Evolutionary conservation across 805 yeast species (phyloP).

Genomic region (Nakazawaea wickerhamii): DNA sequence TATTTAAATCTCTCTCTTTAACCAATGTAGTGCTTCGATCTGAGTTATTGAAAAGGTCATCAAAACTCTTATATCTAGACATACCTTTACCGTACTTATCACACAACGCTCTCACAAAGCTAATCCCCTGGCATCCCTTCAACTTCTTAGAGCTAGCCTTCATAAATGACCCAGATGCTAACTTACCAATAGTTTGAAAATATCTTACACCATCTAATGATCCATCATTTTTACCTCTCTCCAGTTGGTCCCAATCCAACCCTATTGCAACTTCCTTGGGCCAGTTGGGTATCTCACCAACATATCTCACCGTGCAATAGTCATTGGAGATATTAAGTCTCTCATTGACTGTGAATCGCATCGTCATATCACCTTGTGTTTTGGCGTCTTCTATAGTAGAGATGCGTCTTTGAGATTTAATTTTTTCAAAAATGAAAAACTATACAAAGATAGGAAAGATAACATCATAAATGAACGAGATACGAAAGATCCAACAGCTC

Average conservation of each 20-base stretch:
- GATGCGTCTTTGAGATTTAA: not conserved
- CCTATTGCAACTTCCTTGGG: slow-evolving; percentile 54
- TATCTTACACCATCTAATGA: slow-evolving; percentile 44
- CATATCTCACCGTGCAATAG: slow-evolving; percentile 56
- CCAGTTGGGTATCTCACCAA: slow-evolving; percentile 66
- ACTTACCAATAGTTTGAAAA: slow-evolving; percentile 36
- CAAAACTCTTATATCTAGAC: slow-evolving; percentile 12
- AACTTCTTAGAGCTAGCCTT: slow-evolving; percentile 34
- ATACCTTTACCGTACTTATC: slow-evolving; percentile 39
- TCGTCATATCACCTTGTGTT: not conserved
- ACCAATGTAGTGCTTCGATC: not conserved
- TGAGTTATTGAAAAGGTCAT: not conserved
- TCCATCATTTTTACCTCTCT: slow-evolving; percentile 74
- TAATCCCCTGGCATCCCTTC: slow-evolving; percentile 20
- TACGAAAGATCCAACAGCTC: slow-evolving; percentile 43
- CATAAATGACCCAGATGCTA: slow-evolving; percentile 57
- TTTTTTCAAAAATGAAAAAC: not conserved
- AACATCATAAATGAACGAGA: slow-evolving; percentile 16
- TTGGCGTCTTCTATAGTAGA: not conserved
- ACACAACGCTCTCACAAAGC: slow-evolving; percentile 45
- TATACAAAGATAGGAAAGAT: slow-evolving; percentile 13
- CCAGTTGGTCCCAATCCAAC: slow-evolving; percentile 77
- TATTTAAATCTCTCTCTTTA: slow-evolving; percentile 10
- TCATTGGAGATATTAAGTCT: slow-evolving; percentile 35
- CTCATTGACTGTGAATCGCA: slow-evolving; percentile 12